Conservation (phyloP, 2,329 filamentous ascomycete species). For the Fusarium abutilonis region DNA sequence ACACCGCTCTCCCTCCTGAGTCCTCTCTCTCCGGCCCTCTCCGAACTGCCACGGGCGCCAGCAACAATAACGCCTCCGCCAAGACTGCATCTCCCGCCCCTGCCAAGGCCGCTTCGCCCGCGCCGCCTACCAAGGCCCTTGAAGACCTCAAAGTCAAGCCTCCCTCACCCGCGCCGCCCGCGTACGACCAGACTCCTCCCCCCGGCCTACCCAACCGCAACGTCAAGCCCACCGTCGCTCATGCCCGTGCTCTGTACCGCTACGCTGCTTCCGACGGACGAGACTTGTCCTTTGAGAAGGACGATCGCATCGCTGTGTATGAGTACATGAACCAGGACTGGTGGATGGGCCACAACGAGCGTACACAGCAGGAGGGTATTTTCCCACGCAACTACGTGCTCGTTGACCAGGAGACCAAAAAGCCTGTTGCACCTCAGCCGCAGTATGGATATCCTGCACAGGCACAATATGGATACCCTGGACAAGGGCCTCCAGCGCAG, state of each 20-base stretch:
- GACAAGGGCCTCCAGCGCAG: constrained; percentile 57
- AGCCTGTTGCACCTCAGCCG: constrained; percentile 46
- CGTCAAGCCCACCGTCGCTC: constrained; percentile 69
- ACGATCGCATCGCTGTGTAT: constrained; percentile 81
- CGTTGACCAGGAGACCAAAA: constrained; percentile 69
- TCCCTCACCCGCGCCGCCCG: constrained; percentile 57
- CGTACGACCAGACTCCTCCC: constrained; percentile 61
- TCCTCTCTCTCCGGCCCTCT: constrained; percentile 64
- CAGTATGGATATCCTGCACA: constrained; percentile 55
- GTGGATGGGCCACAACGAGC: constrained; percentile 90
- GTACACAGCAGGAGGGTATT: constrained; percentile 87
- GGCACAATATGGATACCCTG: constrained; percentile 53
- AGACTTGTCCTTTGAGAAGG: constrained; percentile 81
- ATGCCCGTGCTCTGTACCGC: constrained; percentile 83
- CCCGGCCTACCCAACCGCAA: constrained; percentile 55
- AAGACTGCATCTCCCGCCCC: constrained; percentile 44
- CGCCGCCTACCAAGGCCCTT: constrained; percentile 52
- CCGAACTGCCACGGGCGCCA: constrained; percentile 52
- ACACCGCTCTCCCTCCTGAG: constrained; percentile 77
- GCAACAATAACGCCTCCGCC: constrained; percentile 48
- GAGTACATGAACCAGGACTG: constrained; percentile 98
- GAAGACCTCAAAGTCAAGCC: constrained; percentile 54
- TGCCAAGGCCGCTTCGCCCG: constrained; percentile 44
- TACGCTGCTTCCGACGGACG: constrained; percentile 83
- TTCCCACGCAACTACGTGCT: constrained; percentile 94